Evolutionary conservation across 164 flowering plant genomes (phyloP), one percentile per base, ranked within the genome.

Genomic region (Vitis riparia): DNA sequence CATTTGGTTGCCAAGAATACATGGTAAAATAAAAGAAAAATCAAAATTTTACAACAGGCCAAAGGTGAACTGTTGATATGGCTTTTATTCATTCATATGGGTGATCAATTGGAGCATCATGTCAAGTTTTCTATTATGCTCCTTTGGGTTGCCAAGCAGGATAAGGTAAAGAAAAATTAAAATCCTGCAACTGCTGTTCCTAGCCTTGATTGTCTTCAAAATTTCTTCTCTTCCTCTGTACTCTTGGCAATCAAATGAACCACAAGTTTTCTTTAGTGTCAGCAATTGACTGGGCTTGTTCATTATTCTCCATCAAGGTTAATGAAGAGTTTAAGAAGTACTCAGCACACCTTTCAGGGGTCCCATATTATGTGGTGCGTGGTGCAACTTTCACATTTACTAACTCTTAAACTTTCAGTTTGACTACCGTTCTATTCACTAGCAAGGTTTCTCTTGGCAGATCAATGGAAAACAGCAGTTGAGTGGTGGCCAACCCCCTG

Each of bases 401-500:
- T 16, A n/a, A 19, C 14, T 67, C 48, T 15, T 30, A 9, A 7
- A n/a, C 13, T n/a, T 57, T 9, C 27, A 23, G 16, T 30, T 57
- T 57, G 32, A 30, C 29, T 15, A 11, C 32, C 10, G 53, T 32
- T 67, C 19, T 17, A 63, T 59, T 47, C 19, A 29, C 50, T 8
- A 9, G 15, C 17, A 16, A 11, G 7, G 2, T 16, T 48, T 69
- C 9, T 62, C 56, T 69, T 61, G 56, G 62, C 92, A 91, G 98
- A 84, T 93, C 23, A 91, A 95, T 73, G 97, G 88, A 66, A 87
- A 87, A 77, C 77, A 79, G 52, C 78, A 84, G 75, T 55, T 95
- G 55, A 87, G 88, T 72, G 99, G 98, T 62, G 97, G 83, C 66
- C 99, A 90, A 74, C 91, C 92, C 13, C 90, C 98, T n/a, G 92